These are phyloP conservation scores for Aspergillus sparsus DNA, from an alignment of 495 filamentous ascomycete genomes.

Conservation along the genomic window DNA sequence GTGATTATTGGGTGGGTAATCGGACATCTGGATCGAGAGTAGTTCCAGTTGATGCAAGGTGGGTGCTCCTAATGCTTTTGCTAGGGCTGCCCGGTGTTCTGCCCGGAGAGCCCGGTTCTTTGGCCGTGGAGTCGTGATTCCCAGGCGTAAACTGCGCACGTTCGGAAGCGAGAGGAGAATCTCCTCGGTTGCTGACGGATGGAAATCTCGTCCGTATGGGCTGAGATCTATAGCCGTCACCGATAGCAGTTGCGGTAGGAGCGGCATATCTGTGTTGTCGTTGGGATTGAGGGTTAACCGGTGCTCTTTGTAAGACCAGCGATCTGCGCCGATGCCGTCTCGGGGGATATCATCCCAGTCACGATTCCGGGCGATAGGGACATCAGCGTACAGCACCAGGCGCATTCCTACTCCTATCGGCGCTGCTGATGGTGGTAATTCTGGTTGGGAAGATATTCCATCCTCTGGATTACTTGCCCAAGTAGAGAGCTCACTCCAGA, in stretches of 20 bases:
- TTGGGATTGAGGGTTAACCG: slow-evolving; percentile 1
- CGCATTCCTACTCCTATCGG: not conserved
- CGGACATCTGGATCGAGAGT: slow-evolving; percentile 2
- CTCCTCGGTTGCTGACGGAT: not conserved
- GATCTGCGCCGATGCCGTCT: not conserved
- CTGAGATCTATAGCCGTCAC: not conserved
- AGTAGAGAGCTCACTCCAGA: slow-evolving; percentile 1
- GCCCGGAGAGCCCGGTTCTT: not conserved
- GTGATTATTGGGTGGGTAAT: slow-evolving; percentile 10
- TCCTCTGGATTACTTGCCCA: not conserved
- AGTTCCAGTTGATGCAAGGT: slow-evolving; percentile 1
- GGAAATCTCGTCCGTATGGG: not conserved
- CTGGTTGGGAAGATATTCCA: too few species aligned
- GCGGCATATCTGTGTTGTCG: not conserved
- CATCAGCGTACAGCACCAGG: slow-evolving; percentile 3
- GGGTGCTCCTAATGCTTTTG: slow-evolving; percentile 1
- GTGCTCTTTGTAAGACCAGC: slow-evolving; percentile 1
- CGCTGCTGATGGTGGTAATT: not conserved
- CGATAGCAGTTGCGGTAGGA: not conserved
- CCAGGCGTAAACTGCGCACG: not conserved
- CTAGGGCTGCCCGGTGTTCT: not conserved
- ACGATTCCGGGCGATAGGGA: not conserved
- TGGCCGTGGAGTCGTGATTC: not conserved
- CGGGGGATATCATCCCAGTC: not conserved
- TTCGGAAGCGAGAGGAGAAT: slow-evolving; percentile 6